Evolutionary conservation across 371 early-diverging fungal genomes (phyloP), one percentile per base, ranked within the genome.

Genomic region (Phascolomyces articulosus): DNA sequence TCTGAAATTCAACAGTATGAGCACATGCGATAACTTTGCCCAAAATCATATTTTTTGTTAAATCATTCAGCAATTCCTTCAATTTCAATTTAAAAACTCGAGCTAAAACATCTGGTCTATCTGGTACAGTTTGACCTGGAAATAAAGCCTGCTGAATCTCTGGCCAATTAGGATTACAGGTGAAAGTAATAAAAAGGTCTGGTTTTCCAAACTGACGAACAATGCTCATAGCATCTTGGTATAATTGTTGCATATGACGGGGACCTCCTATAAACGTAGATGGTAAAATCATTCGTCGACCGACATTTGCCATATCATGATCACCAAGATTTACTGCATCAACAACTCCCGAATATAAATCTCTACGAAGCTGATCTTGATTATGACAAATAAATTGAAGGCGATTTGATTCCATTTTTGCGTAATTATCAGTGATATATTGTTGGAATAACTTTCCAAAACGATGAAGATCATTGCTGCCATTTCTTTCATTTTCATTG

Each of bases 221-320:
- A 20, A 58, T 40, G 58, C 23, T 28, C 58, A 58, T 58, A 15
- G 58, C 58, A 21, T 58, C 58, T 40, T 58, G 58, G 6, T 58
- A 58, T 27, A n/a, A 38, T 11, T 58, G 58, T 38, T 23, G n/a
- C 58, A 58, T 58, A 21, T 58, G 40, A 4, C 58, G 58, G 4
- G 58, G 58, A 16, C 8, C 10, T 16, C 41, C 34, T 4, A 40
- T 18, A 21, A 58, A 58, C 9, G 58, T 7, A 4, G 58, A 58
- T 21, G 58, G 40, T 21, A 58, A 58, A 6, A 55, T 23, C 23
- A 55, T 26, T 6, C 38, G 38, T 9, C 38, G 38, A 9, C 38
- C 38, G 38, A 49, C n/a, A 18, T 26, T 18, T 6, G 21, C n/a
- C 24, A 18, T 49, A 8, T 49, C 49, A 24, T 49, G 6, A 41